A percentile compares a stretch with the other conserved stretches of the same genome.
Evolutionary conservation across 2,329 filamentous ascomycete genomes (phyloP).

Genomic region (Xylaria sp.): DNA sequence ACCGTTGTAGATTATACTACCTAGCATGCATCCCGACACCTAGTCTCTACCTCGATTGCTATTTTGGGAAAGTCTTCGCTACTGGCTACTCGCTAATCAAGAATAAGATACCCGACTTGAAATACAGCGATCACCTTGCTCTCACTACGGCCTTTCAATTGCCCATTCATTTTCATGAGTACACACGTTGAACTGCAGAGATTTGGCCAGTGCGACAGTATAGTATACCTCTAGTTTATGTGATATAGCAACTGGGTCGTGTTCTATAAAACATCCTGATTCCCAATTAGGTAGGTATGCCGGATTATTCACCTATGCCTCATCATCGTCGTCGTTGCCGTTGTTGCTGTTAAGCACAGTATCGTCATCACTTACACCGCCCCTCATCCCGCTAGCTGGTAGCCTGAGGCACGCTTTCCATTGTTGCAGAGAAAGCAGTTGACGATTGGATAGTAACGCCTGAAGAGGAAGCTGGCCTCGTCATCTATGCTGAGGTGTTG

Average conservation of each 20-base stretch:
- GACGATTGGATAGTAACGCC: slow-evolving; percentile 27
- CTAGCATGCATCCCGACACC: neutral
- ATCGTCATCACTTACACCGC: slow-evolving; percentile 34
- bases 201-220: neutral
- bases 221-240: neutral
- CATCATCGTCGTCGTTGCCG: slow-evolving; percentile 14
- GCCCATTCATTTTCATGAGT: neutral
- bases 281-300: slow-evolving; percentile 11
- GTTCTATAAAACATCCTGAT: neutral
- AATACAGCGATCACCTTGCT: neutral
- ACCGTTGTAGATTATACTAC: slow-evolving; percentile 4
- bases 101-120: neutral
- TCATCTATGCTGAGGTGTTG: slow-evolving; percentile 21
- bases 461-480: slow-evolving; percentile 33
- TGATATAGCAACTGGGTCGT: neutral
- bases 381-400: neutral
- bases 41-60: neutral
- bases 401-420: slow-evolving; percentile 16
- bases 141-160: neutral
- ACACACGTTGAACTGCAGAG: neutral
- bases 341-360: slow-evolving; percentile 7
- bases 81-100: neutral
- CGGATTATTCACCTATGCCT: slow-evolving; percentile 25
- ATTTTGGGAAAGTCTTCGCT: slow-evolving; percentile 24
- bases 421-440: slow-evolving; percentile 4